phyloP scores from a whole-genome alignment of 139 green algal species.

The Picochlorum sp. region DNA sequence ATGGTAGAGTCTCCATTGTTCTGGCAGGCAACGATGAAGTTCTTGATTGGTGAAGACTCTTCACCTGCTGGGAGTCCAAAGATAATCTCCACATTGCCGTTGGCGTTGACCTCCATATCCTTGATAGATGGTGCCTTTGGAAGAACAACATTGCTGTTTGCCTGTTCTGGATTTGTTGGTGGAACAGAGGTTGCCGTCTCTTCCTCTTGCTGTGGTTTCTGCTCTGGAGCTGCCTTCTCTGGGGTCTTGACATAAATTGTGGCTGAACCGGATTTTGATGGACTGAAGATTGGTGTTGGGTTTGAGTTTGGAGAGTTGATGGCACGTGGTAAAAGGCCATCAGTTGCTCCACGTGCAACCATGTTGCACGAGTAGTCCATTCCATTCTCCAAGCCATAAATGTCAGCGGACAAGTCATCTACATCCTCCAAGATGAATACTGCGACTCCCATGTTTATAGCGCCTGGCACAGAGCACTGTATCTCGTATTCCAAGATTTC shows the following conservation, averaged over 20 bases:
- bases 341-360: conserved; percentile 6
- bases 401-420: not conserved
- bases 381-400: conserved; percentile 7
- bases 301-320: conserved; percentile 8
- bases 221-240: not conserved
- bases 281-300: conserved; percentile 10
- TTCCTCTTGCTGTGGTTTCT: not conserved
- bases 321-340: conserved; percentile 3
- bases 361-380: conserved; percentile 7
- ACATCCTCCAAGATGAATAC: not conserved
- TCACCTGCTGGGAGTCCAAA: conserved; percentile 1
- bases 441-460: not conserved
- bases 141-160: not conserved
- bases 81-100: not conserved
- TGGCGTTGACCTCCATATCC: conserved; percentile 1
- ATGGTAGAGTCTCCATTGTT: not conserved
- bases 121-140: not conserved
- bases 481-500: conserved; percentile 3
- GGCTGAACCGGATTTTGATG: not conserved
- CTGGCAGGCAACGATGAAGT: conserved; percentile 5
- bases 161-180: conserved; percentile 1
- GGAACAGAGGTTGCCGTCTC: not conserved
- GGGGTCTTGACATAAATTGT: conserved; percentile 2
- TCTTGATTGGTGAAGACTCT: conserved; percentile 1
- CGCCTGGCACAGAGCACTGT: not conserved